These are phyloP conservation scores for Heliophila coronopifolia DNA, from an alignment of 441 rosid species.

Conservation along the genomic window DNA sequence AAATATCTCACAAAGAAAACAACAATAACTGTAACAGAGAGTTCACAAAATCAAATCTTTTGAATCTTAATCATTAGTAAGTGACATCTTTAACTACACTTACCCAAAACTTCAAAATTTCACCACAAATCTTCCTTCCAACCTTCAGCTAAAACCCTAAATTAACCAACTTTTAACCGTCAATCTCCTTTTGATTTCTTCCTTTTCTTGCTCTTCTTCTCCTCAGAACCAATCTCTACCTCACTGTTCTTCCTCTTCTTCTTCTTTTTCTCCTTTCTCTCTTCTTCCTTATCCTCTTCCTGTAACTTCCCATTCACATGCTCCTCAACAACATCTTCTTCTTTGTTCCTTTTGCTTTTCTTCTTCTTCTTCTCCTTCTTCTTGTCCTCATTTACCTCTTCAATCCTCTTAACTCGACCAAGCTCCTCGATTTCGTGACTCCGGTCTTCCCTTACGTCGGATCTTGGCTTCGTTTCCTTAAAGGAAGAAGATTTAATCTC, in stretches of 20 bases:
- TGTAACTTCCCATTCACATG: constrained; percentile 9
- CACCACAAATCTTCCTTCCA: constrained; percentile 17
- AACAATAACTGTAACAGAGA: constrained; percentile 15
- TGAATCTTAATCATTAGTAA: constrained; percentile 2
- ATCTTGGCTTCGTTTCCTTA: constrained; percentile 23
- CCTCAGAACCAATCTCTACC: constrained; percentile 30
- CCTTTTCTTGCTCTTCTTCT: constrained; percentile 35
- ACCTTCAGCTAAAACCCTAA: constrained; percentile 12
- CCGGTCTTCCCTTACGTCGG: constrained; percentile 8
- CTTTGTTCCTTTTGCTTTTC: constrained; percentile 6
- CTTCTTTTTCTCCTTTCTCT: constrained; percentile 8
- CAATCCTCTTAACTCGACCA: too few species aligned
- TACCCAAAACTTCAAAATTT: background rate
- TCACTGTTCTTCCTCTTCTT: constrained; percentile 25
- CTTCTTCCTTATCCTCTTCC: constrained; percentile 11
- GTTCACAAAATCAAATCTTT: constrained; percentile 19
- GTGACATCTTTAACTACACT: background rate
- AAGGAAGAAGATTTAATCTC: constrained; percentile 26
- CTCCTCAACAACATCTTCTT: background rate
- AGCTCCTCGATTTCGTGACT: too few species aligned
- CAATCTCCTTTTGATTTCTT: constrained; percentile 25
- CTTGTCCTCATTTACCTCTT: background rate
- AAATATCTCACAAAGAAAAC: background rate
- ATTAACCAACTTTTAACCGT: constrained; percentile 24
- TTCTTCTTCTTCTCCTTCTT: constrained; percentile 26